Percentiles rank a stretch among this genome's conserved stretches.
These are phyloP conservation scores for Geotrichum carabidarum DNA, from an alignment of 1,139 yeast genomes.

Conservation along the genomic window DNA sequence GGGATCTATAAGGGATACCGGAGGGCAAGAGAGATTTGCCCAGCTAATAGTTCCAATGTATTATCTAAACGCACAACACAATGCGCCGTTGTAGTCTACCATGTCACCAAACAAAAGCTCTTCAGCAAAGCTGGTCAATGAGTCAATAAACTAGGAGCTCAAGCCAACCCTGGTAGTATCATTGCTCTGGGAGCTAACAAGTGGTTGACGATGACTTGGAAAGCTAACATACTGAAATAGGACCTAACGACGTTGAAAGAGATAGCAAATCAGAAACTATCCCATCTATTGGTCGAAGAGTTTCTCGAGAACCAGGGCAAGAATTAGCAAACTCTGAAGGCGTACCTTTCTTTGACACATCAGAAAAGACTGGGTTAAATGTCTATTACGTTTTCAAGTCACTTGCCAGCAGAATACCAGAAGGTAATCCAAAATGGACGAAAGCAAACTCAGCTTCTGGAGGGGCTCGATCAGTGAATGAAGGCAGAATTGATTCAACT, in stretches of 20 bases:
- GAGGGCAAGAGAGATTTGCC: slow-evolving; percentile 97
- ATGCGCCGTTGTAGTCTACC: slow-evolving; percentile 94
- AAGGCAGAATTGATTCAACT: no score
- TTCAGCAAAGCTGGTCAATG: slow-evolving; percentile 96
- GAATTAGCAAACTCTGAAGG: slow-evolving; percentile 79
- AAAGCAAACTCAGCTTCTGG: slow-evolving; percentile 24
- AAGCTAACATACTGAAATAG: slow-evolving; percentile 33
- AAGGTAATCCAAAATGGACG: slow-evolving; percentile 25
- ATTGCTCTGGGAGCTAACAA: slow-evolving; percentile 95
- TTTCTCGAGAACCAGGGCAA: slow-evolving; percentile 82
- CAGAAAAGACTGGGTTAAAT: slow-evolving; percentile 88
- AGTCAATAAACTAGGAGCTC: slow-evolving; percentile 95
- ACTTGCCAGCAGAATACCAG: slow-evolving; percentile 81
- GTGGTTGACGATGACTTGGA: slow-evolving; percentile 34
- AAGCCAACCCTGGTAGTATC: slow-evolving; percentile 83
- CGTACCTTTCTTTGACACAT: slow-evolving; percentile 83
- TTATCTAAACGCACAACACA: slow-evolving; percentile 99
- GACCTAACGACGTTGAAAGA: slow-evolving; percentile 30
- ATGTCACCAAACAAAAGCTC: slow-evolving; percentile 93
- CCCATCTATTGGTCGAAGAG: slow-evolving; percentile 53
- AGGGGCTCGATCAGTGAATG: no score
- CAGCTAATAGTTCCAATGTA: slow-evolving; percentile 97
- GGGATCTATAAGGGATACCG: slow-evolving; percentile 64
- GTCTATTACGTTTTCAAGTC: slow-evolving; percentile 90
- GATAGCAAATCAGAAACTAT: slow-evolving; percentile 27